Conservation (phyloP, 2,329 filamentous ascomycete species). For the Colletotrichum spaethianum region DNA sequence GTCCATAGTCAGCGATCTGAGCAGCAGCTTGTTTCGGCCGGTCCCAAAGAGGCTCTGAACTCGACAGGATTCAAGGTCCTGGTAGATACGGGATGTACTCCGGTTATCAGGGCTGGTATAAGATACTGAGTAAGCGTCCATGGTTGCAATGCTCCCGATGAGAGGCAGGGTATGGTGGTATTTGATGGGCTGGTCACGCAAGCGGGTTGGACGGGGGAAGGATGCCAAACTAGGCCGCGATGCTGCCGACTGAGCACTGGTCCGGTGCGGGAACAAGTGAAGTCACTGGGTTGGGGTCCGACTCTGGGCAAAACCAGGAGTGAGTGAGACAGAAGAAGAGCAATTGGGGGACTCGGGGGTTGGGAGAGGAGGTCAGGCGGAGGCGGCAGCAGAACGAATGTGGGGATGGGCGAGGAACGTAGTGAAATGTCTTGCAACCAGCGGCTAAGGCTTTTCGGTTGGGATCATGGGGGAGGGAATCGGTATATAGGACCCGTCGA, state of each 20-base stretch:
- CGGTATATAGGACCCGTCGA: constrained; percentile 15
- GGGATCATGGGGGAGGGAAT: constrained; percentile 30
- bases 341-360: constrained; percentile 1
- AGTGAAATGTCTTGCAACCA: constrained; percentile 35
- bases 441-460: constrained; percentile 22
- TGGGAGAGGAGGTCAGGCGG: constrained; percentile 28
- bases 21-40: constrained; percentile 47
- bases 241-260: constrained; percentile 6
- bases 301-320: constrained; percentile 9
- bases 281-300: constrained; percentile 16
- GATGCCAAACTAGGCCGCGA: constrained; percentile 31
- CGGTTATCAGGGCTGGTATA: constrained; percentile 60
- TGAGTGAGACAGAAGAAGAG: constrained; percentile 24
- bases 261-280: constrained; percentile 12
- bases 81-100: constrained; percentile 63
- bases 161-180: not conserved
- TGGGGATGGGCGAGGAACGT: constrained; percentile 30
- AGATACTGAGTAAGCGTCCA: constrained; percentile 69
- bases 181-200: constrained; percentile 15
- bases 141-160: constrained; percentile 43
- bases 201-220: not conserved
- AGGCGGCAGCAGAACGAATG: not conserved
- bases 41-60: constrained; percentile 53
- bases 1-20: constrained; percentile 51
- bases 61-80: constrained; percentile 61